Conservation (phyloP, 768 basidiomycete genomes). For the Lentinula edodes region DNA sequence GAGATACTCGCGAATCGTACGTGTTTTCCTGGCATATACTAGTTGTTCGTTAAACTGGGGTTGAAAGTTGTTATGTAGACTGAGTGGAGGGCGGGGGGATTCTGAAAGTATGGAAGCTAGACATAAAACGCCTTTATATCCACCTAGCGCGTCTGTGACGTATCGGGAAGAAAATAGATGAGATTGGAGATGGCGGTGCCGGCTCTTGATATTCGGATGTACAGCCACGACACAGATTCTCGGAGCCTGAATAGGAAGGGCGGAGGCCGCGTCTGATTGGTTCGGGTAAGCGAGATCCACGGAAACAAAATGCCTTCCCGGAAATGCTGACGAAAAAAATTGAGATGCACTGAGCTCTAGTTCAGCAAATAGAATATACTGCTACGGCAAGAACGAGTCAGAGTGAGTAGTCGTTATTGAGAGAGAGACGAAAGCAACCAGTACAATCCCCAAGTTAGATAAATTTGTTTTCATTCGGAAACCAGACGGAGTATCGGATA, state of each 20-base stretch:
- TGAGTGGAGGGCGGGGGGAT: not conserved
- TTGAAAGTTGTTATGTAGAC: not conserved
- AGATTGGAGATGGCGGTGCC: constrained; percentile 2
- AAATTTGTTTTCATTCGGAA: not conserved
- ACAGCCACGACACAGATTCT: not conserved
- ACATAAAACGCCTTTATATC: not conserved
- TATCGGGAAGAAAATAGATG: not conserved
- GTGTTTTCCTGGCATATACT: constrained; percentile 4
- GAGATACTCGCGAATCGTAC: constrained; percentile 3
- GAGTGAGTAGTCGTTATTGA: not conserved
- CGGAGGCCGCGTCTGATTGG: not conserved
- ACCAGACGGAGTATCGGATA: not conserved
- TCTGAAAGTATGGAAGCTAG: not conserved
- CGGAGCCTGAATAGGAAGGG: not conserved
- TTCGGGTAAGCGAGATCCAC: not conserved
- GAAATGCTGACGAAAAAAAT: no score
- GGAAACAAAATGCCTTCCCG: not conserved
- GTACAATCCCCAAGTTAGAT: not conserved
- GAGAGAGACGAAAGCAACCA: not conserved
- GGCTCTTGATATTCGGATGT: not conserved
- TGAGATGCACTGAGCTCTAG: not conserved
- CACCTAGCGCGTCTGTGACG: not conserved
- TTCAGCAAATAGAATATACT: not conserved
- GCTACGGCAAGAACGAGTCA: not conserved
- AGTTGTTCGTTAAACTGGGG: not conserved